These are phyloP conservation scores for Mycena alexandri DNA, from an alignment of 768 basidiomycete genomes.

Conservation along the genomic window DNA sequence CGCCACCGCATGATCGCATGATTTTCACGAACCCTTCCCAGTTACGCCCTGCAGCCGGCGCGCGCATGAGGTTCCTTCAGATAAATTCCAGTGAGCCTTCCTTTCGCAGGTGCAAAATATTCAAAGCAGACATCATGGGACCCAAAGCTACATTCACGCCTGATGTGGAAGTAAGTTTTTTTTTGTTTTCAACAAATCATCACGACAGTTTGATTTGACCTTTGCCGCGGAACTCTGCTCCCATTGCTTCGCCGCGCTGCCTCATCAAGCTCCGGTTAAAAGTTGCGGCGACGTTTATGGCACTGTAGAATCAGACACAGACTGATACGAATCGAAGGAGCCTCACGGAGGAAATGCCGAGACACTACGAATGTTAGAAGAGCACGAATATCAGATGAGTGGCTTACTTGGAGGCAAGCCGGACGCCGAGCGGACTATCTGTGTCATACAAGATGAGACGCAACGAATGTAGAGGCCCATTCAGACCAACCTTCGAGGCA, in stretches of 20 bases:
- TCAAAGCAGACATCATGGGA: conserved; percentile 42
- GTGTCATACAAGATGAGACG: not conserved
- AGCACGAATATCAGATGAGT: too few relatives aligned
- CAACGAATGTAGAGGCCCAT: not conserved
- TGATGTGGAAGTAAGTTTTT: conserved; percentile 2
- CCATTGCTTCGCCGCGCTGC: conserved; percentile 57
- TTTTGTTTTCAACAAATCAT: too few relatives aligned
- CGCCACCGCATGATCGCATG: too few relatives aligned
- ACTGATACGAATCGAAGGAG: not conserved
- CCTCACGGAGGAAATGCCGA: conserved; percentile 48
- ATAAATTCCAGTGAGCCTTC: not conserved
- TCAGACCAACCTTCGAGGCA: conserved; percentile 45
- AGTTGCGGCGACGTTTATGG: conserved; percentile 48
- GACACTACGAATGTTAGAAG: conserved; percentile 13
- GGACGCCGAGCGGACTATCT: conserved; percentile 47
- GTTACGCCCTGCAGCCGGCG: conserved; percentile 45
- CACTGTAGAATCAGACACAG: conserved; percentile 30
- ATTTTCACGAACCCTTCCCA: conserved; percentile 46
- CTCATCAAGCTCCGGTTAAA: conserved; percentile 54
- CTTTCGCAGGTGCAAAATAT: too few relatives aligned
- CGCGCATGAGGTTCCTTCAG: conserved; percentile 42
- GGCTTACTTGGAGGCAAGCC: conserved; percentile 40
- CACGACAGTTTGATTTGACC: conserved; percentile 38
- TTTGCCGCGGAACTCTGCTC: conserved; percentile 57
- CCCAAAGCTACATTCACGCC: conserved; percentile 51